Conservation (phyloP, 2,329 filamentous ascomycete species). For the Penicillium hesseltinei region DNA sequence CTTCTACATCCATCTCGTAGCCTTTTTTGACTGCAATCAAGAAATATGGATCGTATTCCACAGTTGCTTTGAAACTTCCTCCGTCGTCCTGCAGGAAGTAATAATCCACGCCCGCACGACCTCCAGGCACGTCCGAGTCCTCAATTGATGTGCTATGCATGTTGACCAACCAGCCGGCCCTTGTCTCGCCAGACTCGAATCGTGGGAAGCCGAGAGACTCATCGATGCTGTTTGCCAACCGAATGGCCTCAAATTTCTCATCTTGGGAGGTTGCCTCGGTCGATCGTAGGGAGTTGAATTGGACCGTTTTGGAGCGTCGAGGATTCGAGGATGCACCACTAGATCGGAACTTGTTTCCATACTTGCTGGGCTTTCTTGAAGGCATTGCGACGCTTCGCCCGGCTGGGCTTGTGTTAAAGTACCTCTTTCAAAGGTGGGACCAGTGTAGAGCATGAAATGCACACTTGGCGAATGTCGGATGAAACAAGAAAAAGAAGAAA, state of each 20-base stretch:
- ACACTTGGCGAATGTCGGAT: neutral
- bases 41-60: constrained; percentile 97
- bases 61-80: constrained; percentile 88
- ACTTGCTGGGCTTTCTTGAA: constrained; percentile 57
- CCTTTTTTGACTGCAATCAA: constrained; percentile 85
- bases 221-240: constrained; percentile 84
- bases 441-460: constrained; percentile 27
- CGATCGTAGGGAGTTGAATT: constrained; percentile 68
- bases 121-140: constrained; percentile 78
- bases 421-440: constrained; percentile 16
- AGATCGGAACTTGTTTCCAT: constrained; percentile 59
- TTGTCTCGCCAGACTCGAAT: constrained; percentile 83
- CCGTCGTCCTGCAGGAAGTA: constrained; percentile 94
- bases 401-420: constrained; percentile 22
- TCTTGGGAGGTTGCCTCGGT: constrained; percentile 86
- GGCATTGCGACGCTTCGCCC: constrained; percentile 43
- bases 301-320: constrained; percentile 70
- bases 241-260: constrained; percentile 84
- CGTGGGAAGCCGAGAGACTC: constrained; percentile 91
- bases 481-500: neutral
- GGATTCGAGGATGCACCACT: constrained; percentile 45
- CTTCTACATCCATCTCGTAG: constrained; percentile 88
- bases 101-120: constrained; percentile 87
- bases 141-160: constrained; percentile 85
- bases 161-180: constrained; percentile 90